phyloP scores from a whole-genome alignment of 148 eudicot species.

The Rhododendron williamsianum region DNA sequence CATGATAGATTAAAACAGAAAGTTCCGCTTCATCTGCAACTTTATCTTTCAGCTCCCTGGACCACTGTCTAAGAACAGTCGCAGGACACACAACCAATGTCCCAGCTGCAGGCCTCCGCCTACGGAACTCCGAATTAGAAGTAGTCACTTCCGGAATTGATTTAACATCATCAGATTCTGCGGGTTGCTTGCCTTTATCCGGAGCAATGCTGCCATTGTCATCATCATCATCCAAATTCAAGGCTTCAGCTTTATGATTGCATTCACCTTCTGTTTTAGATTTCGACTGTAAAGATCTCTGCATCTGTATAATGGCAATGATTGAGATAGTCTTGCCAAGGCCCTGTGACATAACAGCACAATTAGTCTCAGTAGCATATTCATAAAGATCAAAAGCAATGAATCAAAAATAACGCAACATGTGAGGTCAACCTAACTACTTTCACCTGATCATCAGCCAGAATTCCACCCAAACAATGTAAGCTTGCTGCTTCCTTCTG shows the following conservation, averaged over 20 bases:
- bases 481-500: constrained; percentile 68
- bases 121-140: constrained; percentile 34
- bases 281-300: constrained; percentile 48
- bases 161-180: constrained; percentile 28
- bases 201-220: constrained; percentile 24
- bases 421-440: neutral
- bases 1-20: constrained; percentile 76
- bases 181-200: constrained; percentile 29
- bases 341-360: constrained; percentile 53
- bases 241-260: constrained; percentile 43
- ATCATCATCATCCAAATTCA: constrained; percentile 84
- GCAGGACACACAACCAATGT: constrained; percentile 97
- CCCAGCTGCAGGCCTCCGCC: constrained; percentile 86
- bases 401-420: neutral
- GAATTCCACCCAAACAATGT: constrained; percentile 84
- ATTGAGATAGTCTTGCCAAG: constrained; percentile 92
- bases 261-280: constrained; percentile 38
- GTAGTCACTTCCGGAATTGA: constrained; percentile 36
- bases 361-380: neutral
- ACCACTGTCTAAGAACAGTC: constrained; percentile 96
- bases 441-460: constrained; percentile 97
- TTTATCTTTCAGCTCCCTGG: constrained; percentile 83
- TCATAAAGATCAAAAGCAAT: neutral
- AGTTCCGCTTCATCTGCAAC: constrained; percentile 56
- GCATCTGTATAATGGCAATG: constrained; percentile 84